A percentile compares a stretch with the other conserved stretches of the same genome.
Conservation (phyloP, 2,329 filamentous ascomycete genomes). For the Periglandula ipomoeae region DNA sequence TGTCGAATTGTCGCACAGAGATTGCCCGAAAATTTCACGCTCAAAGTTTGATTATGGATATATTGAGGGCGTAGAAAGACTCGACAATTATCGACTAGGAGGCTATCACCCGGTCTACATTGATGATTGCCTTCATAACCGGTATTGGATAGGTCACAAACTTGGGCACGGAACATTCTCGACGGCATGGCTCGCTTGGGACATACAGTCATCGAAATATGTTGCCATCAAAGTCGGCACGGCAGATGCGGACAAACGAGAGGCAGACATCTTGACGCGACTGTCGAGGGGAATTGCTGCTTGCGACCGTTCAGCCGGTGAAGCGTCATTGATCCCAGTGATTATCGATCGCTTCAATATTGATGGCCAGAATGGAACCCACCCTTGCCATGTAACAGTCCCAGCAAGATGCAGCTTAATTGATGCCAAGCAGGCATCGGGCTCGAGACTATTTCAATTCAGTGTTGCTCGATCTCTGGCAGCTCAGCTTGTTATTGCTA, state of each 20-base stretch:
- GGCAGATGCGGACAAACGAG: slow-evolving; percentile 19
- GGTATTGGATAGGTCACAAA: slow-evolving; percentile 19
- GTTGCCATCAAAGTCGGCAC: slow-evolving; percentile 25
- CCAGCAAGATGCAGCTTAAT: slow-evolving; percentile 18
- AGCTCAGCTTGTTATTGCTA: slow-evolving; percentile 4
- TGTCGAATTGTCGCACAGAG: no score
- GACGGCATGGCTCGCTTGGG: background rate
- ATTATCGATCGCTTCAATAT: background rate
- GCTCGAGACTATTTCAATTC: slow-evolving; percentile 14
- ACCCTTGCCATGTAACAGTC: slow-evolving; percentile 17
- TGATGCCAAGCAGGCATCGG: slow-evolving; percentile 7
- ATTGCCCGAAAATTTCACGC: no score
- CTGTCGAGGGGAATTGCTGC: slow-evolving; percentile 1
- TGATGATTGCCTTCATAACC: slow-evolving; percentile 25
- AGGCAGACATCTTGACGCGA: slow-evolving; percentile 11
- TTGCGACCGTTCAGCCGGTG: slow-evolving; percentile 15
- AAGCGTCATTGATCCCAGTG: slow-evolving; percentile 12
- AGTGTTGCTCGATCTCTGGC: slow-evolving; percentile 10
- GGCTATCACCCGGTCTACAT: slow-evolving; percentile 33
- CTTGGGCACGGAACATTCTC: background rate
- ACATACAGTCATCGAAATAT: slow-evolving; percentile 11
- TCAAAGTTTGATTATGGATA: no score
- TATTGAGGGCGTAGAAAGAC: slow-evolving; percentile 17
- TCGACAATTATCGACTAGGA: slow-evolving; percentile 7
- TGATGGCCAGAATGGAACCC: slow-evolving; percentile 16